Base-by-base conservation (phyloP, 2,329 filamentous ascomycete species). In the Trichoderma sp. region DNA sequence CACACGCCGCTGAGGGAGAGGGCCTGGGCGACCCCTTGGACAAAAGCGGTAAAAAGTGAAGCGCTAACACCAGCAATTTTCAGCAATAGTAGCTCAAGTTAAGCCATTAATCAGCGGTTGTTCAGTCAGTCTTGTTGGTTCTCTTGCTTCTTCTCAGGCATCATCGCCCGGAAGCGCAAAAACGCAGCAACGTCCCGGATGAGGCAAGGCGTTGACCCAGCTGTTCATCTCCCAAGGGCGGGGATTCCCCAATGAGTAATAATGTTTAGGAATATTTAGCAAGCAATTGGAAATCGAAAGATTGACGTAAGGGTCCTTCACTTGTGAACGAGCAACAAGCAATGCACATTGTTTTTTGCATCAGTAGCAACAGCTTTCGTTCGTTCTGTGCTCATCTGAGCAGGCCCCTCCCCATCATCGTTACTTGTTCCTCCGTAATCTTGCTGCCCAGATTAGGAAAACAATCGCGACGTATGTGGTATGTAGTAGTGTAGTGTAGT, bases 371-470 rank as follows among this genome's bases (percentile, higher is more conserved):
- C 55, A 21, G 30, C 32, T 6, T 10, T 21, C 54, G 28, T n/a
- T 43, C 18, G 16, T 8, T n/a, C 39, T 4, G 0, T 39, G 56
- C 56, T 60, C 51, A 60, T 60, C 59, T 34, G 59, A 60, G 46
- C 63, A 52, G 37, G 7, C n/a, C 46, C 46, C n/a, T 13, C 39
- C 37, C n/a, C 61, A 56, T 56, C 49, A 14, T n/a, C n/a, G n/a
- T 43, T 43, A 34, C 37, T 30, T 55, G 30, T 54, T 39, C 49
- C 49, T 21, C 59, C n/a, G 28, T 55, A 55, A 64, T 55, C 37
- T 37, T 34, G 26, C 63, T 37, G 63, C 4, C 63, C 63, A 24
- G 52, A 66, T 58, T 21, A 18, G 63, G 63, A 58, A 58, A 66
- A 18, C 24, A 43, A 14, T 37, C 32, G 8, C 37, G 52, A 55